A percentile compares a stretch with the other conserved stretches of the same genome.
Evolutionary conservation across 2,329 filamentous ascomycete species (phyloP).

Genomic region (Sclerotinia subarctica): DNA sequence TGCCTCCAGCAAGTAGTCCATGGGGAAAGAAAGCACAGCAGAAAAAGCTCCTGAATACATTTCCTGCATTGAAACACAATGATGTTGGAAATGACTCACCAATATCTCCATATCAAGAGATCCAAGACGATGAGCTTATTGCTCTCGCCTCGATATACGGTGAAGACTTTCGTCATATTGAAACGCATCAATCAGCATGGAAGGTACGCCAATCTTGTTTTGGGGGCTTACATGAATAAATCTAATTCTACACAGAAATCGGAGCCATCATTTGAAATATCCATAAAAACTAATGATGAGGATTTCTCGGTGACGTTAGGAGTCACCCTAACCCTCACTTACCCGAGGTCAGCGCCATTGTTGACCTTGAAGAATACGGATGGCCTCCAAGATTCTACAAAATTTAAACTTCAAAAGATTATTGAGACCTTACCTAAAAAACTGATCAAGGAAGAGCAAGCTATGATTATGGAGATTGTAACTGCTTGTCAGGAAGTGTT

Average conservation of each 20-base stretch:
- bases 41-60: slow-evolving; percentile 40
- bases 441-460: slow-evolving; percentile 51
- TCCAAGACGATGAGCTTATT: slow-evolving; percentile 83
- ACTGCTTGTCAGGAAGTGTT: slow-evolving; percentile 62
- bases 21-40: slow-evolving; percentile 38
- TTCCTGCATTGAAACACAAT: slow-evolving; percentile 31
- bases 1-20: slow-evolving; percentile 38
- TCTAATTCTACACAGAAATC: slow-evolving; percentile 56
- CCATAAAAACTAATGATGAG: slow-evolving; percentile 68
- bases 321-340: slow-evolving; percentile 83
- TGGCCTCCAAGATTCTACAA: slow-evolving; percentile 65
- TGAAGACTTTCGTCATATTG: slow-evolving; percentile 78
- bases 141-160: slow-evolving; percentile 84
- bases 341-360: slow-evolving; percentile 78
- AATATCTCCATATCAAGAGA: slow-evolving; percentile 71
- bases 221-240: neutral
- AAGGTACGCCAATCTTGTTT: slow-evolving; percentile 56
- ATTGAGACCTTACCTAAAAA: slow-evolving; percentile 56
- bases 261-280: slow-evolving; percentile 78
- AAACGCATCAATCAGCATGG: slow-evolving; percentile 72
- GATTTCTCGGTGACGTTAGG: slow-evolving; percentile 69
- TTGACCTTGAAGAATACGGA: slow-evolving; percentile 64
- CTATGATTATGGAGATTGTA: slow-evolving; percentile 49
- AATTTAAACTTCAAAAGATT: slow-evolving; percentile 65
- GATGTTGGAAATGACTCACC: slow-evolving; percentile 37